Evolutionary conservation across 495 filamentous ascomycete genomes (phyloP), one percentile per base, ranked within the genome.

Genomic region (Hamigera avellanea): DNA sequence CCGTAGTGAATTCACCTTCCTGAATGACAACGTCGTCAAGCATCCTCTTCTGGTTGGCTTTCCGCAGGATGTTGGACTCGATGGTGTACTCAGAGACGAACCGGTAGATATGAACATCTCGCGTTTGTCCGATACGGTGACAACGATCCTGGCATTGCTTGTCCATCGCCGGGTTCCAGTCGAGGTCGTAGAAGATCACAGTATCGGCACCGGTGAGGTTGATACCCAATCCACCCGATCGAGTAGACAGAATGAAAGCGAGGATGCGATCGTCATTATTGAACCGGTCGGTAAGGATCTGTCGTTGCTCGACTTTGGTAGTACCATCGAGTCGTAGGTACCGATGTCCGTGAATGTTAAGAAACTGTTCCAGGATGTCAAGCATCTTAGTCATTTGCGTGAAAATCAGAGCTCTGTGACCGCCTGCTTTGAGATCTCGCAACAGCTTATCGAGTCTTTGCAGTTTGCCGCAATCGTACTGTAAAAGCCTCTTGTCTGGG

Each of bases 141-240:
- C 84, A 89, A 44, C 93, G 81, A 53, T 99, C 93, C 60, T 96
- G 93, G 53, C 93, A 99, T 57, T 99, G 93, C 51, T 95, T 95
- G 59, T 99, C 93, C 93, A 99, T 99, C 8, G 93, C 93, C 0
- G 93, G 93, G 46, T 99, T 99, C 93, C 93, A 99, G 53, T 93
- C 85, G 9, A 81, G 86, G 50, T 93, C 85, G 66, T 93, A 93
- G 69, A 93, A 93, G 52, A 93, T 93, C 54, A 93, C 85, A 4
- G 85, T 91, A 41, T 74, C 69, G 16, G 79, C 85, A 21, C 75
- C 73, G 1, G 85, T 93, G 32, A 93, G 67, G 31, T 45, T 45
- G 61, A 93, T 95, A 34, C 93, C 93, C 1, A 99, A 66, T 33
- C 93, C 93, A 38, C 93, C 93, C 1, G 93, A 95, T 31, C 93